A percentile compares a stretch with the other conserved stretches of the same genome.
Conservation (phyloP, 1,284 basidiomycete species). For the Inonotus obliquus region DNA sequence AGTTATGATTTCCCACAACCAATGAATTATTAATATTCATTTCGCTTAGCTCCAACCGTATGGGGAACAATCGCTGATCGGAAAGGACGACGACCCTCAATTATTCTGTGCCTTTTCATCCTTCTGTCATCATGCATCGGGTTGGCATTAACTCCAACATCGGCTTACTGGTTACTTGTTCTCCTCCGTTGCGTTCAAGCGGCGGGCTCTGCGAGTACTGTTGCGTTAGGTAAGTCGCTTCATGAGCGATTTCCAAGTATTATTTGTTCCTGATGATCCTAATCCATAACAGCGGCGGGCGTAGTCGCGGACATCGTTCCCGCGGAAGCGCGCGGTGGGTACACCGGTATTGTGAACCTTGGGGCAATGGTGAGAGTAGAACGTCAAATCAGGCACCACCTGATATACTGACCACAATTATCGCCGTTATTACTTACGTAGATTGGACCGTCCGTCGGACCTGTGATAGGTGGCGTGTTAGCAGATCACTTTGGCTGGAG, state of each 20-base stretch:
- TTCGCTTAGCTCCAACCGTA: conserved; percentile 49
- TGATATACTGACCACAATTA: too few species aligned
- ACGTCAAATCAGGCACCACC: background rate
- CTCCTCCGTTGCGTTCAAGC: conserved; percentile 44
- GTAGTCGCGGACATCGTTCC: conserved; percentile 38
- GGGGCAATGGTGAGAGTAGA: conserved; percentile 36
- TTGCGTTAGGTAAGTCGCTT: conserved; percentile 34
- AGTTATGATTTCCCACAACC: conserved; percentile 17
- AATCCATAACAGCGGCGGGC: conserved; percentile 29
- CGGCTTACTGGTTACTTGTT: conserved; percentile 44
- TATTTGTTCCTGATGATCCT: background rate
- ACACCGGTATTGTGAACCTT: conserved; percentile 34
- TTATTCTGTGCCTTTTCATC: conserved; percentile 38
- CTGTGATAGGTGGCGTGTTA: conserved; percentile 53
- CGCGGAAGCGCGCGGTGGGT: conserved; percentile 35
- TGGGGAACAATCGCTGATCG: conserved; percentile 51
- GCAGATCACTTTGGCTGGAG: conserved; percentile 63
- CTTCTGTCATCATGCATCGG: conserved; percentile 40
- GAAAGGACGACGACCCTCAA: conserved; percentile 42
- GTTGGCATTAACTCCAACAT: conserved; percentile 41
- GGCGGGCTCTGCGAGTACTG: conserved; percentile 40
- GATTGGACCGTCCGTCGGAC: conserved; percentile 37
- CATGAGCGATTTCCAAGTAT: background rate
- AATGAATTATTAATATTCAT: background rate
- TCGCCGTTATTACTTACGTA: conserved; percentile 18